Evolutionary conservation across 1,284 basidiomycete genomes (phyloP).

Genomic region (Irpex sp.): DNA sequence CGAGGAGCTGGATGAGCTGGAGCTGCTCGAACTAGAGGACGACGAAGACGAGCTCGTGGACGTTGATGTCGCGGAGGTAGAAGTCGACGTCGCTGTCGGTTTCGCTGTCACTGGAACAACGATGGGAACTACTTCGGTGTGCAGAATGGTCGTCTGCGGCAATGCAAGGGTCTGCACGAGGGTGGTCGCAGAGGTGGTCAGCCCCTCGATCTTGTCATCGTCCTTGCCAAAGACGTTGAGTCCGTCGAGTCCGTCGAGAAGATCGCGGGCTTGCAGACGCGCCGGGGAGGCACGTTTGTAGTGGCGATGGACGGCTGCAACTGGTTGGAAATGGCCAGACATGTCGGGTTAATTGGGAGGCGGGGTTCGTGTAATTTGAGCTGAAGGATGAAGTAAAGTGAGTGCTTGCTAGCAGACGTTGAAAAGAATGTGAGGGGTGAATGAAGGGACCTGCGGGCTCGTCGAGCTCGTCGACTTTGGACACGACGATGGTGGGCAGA

Average conservation of each 20-base stretch:
- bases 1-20: slow-evolving; percentile 3
- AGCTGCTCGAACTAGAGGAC: not conserved
- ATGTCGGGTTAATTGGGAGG: not conserved
- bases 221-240: not conserved
- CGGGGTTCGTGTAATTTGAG: not conserved
- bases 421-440: not conserved
- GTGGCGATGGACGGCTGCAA: not conserved
- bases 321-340: not conserved
- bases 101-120: not conserved
- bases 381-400: not conserved
- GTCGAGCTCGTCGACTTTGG: not conserved
- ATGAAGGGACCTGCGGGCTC: not conserved
- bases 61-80: not conserved
- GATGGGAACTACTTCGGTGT: slow-evolving; percentile 8
- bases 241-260: not conserved
- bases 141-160: slow-evolving; percentile 6
- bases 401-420: not conserved
- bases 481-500: slow-evolving; percentile 1
- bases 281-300: not conserved
- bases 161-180: slow-evolving; percentile 9
- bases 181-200: slow-evolving; percentile 4
- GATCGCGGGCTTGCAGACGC: not conserved
- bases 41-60: not conserved
- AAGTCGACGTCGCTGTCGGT: not conserved
- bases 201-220: not conserved